Evolutionary conservation across 306 rosid genomes (phyloP).

Genomic region (Vigna unguiculata): DNA sequence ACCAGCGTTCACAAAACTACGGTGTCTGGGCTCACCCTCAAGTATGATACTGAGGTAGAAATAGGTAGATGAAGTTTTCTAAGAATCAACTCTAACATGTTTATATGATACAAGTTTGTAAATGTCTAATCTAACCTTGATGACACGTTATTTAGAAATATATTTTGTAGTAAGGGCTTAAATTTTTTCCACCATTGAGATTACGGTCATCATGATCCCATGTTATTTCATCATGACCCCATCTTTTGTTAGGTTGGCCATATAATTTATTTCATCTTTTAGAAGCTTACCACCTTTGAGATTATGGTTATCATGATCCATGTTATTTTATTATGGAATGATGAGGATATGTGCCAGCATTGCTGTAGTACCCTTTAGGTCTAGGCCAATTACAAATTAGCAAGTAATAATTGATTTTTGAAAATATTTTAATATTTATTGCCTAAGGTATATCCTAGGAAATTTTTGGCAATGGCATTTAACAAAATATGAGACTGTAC

Average conservation of each 20-base stretch:
- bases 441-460: not conserved
- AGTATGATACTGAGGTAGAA: not conserved
- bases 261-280: conserved; percentile 6
- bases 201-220: conserved; percentile 2
- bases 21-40: too few relatives aligned
- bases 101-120: too few relatives aligned
- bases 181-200: not conserved
- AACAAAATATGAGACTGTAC: not conserved
- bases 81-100: not conserved
- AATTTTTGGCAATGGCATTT: not conserved
- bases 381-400: not conserved
- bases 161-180: too few relatives aligned
- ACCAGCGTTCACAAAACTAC: not conserved
- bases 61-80: not conserved
- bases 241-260: not conserved
- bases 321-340: conserved; percentile 12
- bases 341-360: conserved; percentile 5
- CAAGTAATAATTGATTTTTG: not conserved
- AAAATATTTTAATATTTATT: not conserved
- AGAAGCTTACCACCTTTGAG: not conserved
- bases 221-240: not conserved
- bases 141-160: too few relatives aligned
- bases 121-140: too few relatives aligned
- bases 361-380: not conserved
- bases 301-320: not conserved